Base-by-base conservation (phyloP, 148 eudicot species). In the Drosera capensis region DNA sequence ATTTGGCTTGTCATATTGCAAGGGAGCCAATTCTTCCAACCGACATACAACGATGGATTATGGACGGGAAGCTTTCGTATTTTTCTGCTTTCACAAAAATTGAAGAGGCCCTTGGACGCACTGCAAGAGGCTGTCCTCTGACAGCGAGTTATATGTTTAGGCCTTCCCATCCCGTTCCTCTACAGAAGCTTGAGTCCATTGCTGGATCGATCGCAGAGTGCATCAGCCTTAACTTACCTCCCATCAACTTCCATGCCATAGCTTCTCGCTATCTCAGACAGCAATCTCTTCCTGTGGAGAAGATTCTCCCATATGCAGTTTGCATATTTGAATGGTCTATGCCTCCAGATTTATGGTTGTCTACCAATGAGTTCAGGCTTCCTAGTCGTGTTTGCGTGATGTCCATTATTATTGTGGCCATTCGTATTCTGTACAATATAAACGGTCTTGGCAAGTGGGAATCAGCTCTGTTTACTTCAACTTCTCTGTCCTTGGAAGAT, bases 371-470 rank as follows among this genome's bases (percentile, higher is more conserved):
- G 61, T 38, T 43, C 15, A 71, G 77, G 59, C 59, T 78, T 61
- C 93, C 95, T 16, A 59, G 84, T 31, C 84, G 93, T 57, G 92
- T 68, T 38, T 72, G 50, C 67, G 92, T 88, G 48, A 69, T 80
- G 78, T 78, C 97, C 26, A 65, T 84, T 71, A 49, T 90, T 43
- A 80, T 90, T 30, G 79, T 80, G 37, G 48, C 95, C 22, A 57
- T 84, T 57, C 68, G 95, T 70, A 69, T 73, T 50, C 49, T 73
- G 2, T 78, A 75, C 63, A 68, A 90, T 47, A 60, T 84, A 31
- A 74, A 90, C 67, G 95, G 95, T 48, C 80, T 77, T 56, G 97
- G 95, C 49, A 66, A 62, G 31, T 90, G 93, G 97, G 97, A 90
- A 70, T 55, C 22, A 51, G 57, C 72, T 61, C 57, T 80, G 46